Base-by-base conservation (phyloP, 2,329 filamentous ascomycete genomes). In the Tolypocladium paradoxum region DNA sequence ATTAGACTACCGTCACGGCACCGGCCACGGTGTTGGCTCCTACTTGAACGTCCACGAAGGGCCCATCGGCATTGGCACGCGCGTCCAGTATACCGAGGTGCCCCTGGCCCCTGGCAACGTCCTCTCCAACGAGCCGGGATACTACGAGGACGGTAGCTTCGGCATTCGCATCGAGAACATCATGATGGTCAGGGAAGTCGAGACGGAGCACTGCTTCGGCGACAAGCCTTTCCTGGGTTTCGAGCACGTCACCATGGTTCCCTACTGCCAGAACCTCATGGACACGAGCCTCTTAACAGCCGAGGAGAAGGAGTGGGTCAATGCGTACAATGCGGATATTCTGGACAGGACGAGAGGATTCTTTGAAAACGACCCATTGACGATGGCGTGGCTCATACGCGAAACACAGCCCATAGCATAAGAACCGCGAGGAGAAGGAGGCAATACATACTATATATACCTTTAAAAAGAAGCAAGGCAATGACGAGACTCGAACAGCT, bases 41-140 rank as follows among this genome's bases (percentile, higher is more conserved):
- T 99, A 86, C 70, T 74, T 99, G 63, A 99, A 99, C 60, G 93
- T 99, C 0, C 93, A 99, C 66, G 93, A 99, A 72, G 93, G 93
- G 0, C 93, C 93, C 1, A 95, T 99, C 56, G 93, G 93, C 22
- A 95, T 99, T 56, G 93, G 93, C 31, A 96, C 91, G 11, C 81
- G 93, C 46, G 83, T 95, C 38, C 88, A 95, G 62, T 96, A 92
- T 66, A 86, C 89, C 0, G 93, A 99, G 66, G 91, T 97, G 6
- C 80, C 93, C 0, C 77, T 99, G 33, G 82, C 89, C 0, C 78
- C 89, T n/a, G 93, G 93, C 46, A 96, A 99, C 62, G 92, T 99
- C 40, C 83, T 97, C 51, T 97, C 92, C 2, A 90, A 96, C 63
- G 90, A 99, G 70, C 93, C 93, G 2, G 93, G 93, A 33, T 99